A percentile compares a stretch with the other conserved stretches of the same genome.
phyloP scores from a whole-genome alignment of 139 green algal species.

The Chlorella sp. region DNA sequence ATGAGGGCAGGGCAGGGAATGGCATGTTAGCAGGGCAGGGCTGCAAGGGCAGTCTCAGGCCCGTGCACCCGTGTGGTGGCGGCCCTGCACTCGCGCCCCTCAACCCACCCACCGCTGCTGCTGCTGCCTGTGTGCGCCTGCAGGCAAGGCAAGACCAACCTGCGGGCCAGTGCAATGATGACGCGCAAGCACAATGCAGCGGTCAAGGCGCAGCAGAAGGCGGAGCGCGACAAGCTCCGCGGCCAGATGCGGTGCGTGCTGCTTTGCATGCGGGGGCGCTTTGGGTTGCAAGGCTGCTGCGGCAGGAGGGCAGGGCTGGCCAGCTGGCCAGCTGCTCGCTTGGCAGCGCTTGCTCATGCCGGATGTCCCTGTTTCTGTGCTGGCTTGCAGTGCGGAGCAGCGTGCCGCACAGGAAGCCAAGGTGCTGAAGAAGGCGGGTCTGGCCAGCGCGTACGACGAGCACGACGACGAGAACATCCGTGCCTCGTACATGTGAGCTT shows the following conservation, averaged over 20 bases:
- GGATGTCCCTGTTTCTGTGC: neutral
- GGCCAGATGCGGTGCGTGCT: neutral
- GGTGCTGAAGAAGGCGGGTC: constrained; percentile 45
- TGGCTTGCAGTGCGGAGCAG: constrained; percentile 31
- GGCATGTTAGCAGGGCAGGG: no score
- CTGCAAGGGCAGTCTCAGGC: no score
- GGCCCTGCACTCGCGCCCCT: no score
- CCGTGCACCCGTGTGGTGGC: no score
- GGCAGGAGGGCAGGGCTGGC: no score
- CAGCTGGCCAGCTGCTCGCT: no score
- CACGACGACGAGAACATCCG: constrained; percentile 27
- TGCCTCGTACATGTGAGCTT: constrained; percentile 3
- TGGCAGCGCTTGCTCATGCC: no score
- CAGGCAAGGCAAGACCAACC: constrained; percentile 36
- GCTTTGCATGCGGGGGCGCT: no score
- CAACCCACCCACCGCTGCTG: neutral
- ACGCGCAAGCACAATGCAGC: constrained; percentile 39
- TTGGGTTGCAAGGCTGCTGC: no score
- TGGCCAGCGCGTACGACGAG: constrained; percentile 28
- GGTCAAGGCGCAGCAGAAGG: constrained; percentile 24
- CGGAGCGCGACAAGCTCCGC: constrained; percentile 19
- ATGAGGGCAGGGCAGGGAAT: no score
- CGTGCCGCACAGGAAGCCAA: constrained; percentile 52
- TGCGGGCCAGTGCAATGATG: constrained; percentile 19
- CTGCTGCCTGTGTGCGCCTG: neutral